Base-by-base conservation (phyloP, 768 basidiomycete species). In the Lactarius deliciosus region DNA sequence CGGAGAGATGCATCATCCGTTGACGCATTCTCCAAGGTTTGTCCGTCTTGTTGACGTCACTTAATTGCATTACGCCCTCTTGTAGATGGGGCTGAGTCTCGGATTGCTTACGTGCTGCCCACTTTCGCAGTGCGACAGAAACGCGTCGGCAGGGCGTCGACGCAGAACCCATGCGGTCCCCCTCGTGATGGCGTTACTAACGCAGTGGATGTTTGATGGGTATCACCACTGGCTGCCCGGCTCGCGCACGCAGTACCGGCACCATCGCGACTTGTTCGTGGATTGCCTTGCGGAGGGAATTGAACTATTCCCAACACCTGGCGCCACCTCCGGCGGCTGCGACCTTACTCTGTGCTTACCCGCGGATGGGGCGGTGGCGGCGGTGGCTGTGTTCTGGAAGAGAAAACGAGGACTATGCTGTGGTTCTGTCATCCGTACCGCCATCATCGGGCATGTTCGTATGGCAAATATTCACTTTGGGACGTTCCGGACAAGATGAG, bases 1-100 rank as follows among this genome's bases (percentile, higher is more conserved):
- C 85, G 68, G 32, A 94, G 75, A 92, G 92, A 3, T 85, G 92
- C 38, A 92, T 96, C 53, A 85, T 96, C 64, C 87, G 91, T 94
- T 41, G 93, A 94, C 73, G 87, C 87, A 0, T 91, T 91, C 74
- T 88, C 86, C 41, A 91, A 91, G 84, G 88, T 84, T 58, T 43
- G 68, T 32, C 18, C 9, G 16, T 45, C n/a, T 25, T 36, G 15
- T 18, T 34, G 25, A 34, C 22, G 66, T n/a, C 22, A 66, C 30
- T 38, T 40, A 57, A 60, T 70, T 67, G 40, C 66, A 25, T n/a
- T 25, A 25, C 47, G 1, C 25, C 4, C n/a, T n/a, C 68, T 68
- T 69, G n/a, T 72, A 93, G 88, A 83, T 93, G 4, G 92, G 91
- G 3, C 83, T 83, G 61, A 83, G 91, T 8, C 74, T 93, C 30